Evolutionary conservation across 1,284 basidiomycete species (phyloP), one percentile per base, ranked within the genome.

Genomic region (Rhodotorula sp.): DNA sequence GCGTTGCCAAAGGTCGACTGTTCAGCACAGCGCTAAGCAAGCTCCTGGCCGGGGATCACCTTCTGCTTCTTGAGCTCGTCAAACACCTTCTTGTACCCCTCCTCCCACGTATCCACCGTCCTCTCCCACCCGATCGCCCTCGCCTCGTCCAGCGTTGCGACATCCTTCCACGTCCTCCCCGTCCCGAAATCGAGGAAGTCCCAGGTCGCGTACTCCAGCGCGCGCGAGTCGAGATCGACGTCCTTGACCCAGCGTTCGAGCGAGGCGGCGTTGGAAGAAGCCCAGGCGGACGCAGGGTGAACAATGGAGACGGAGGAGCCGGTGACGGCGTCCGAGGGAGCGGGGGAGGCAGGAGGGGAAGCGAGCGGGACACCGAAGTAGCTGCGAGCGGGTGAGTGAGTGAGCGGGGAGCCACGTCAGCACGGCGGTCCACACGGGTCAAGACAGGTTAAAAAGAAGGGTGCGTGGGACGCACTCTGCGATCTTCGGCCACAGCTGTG

Each of bases 111-210:
- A 39, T 63, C 61, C 39, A 63, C 29, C 29, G 1, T 34, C 51
- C 27, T 55, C 10, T n/a, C 37, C 61, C 61, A 63, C 13, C 61
- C 61, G 25, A 63, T 63, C 39, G n/a, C n/a, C 12, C 39, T 17
- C 61, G 61, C 61, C 50, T 53, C 61, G 29, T 63, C 61, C 9
- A 63, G 37, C 37, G 51, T 54, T 12, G 51, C 61, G 21, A 54
- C 36, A 29, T 67, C 66, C 17, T 13, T 3, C 64, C 68, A 65
- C 15, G 64, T 62, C 2, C 68, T 41, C 3, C 44, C 36, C 44
- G 59, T 54, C 27, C n/a, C 66, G 27, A 56, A 61, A n/a, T 67
- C 58, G 60, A 67, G 66, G 54, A 67, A 67, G 54, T 53, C 39
- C 66, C 66, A 67, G 9, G 66, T 67, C 34, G 66, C 66, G 41